Evolutionary conservation across 2,329 filamentous ascomycete species (phyloP), one percentile per base, ranked within the genome.

Genomic region (Colletotrichum chrysophilum): DNA sequence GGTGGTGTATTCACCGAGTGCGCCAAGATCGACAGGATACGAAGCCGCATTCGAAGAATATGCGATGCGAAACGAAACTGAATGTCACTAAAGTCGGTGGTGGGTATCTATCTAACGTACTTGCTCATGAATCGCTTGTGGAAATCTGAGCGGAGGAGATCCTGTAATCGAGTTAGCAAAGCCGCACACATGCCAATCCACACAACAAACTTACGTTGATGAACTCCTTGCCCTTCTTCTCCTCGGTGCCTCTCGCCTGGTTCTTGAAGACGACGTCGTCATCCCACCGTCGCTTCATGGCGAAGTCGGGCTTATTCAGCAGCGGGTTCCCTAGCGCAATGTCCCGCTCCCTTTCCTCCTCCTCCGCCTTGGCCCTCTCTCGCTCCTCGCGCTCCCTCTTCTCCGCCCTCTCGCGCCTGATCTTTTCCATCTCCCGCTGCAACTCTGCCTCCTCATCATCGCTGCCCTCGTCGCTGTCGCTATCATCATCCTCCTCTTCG

Each of bases 201-300:
- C 4, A 26, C 28, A 56, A 21, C 2, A 72, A 43, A 87, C 93
- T 87, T 84, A 95, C 96, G 83, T 99, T 99, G 85, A 99, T 96
- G 86, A 99, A 99, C 85, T 98, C 96, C 88, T 96, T 97, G 86
- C 91, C 92, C 88, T 96, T 92, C 88, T 94, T 96, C 77, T 98
- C 95, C 82, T 98, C 96, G 1, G 96, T 98, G 10, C 96, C 97
- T 75, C 97, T 91, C 38, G 96, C 97, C 87, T 99, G 97, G 85
- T 99, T 99, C 88, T 98, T 98, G 87, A 99, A 99, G 4, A 99
- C 96, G 14, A 99, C 97, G 83, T 99, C 97, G 81, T 99, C 97
- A 80, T 99, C 97, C 97, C 97, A 99, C 80, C 96, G 88, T 79
- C 95, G 89, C 89, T 98, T 98, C 81, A 98, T 93, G 74, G 93